Evolutionary conservation across 176 grass and related monocot species (phyloP).

Genomic region (Miscanthus lutarioriparius): DNA sequence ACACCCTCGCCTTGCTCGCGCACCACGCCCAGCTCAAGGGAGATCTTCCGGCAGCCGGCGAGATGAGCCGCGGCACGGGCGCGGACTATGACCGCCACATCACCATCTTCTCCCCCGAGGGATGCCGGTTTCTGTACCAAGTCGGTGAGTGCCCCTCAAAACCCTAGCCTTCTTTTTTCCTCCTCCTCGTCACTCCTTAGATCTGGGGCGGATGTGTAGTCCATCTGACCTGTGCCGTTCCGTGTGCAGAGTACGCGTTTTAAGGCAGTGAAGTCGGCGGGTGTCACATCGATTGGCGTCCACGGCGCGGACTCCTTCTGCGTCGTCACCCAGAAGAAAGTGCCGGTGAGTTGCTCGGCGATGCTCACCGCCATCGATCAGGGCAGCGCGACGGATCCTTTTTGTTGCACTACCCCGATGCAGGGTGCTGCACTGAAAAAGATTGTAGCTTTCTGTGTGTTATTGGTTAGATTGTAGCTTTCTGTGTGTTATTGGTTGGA

Average conservation of each 20-base stretch:
- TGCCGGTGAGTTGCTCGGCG: slow-evolving; percentile 72
- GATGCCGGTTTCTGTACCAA: slow-evolving; percentile 98
- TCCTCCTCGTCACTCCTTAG: background rate
- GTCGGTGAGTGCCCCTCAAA: slow-evolving; percentile 73
- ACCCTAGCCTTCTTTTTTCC: slow-evolving; percentile 11
- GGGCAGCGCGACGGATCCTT: background rate
- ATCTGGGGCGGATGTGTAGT: slow-evolving; percentile 20
- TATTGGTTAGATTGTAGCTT: too few species aligned
- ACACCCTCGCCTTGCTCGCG: too few species aligned
- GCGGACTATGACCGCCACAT: slow-evolving; percentile 99
- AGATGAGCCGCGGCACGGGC: slow-evolving; percentile 80
- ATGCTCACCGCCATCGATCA: background rate
- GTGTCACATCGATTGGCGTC: slow-evolving; percentile 94
- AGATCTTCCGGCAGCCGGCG: slow-evolving; percentile 42
- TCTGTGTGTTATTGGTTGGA: background rate
- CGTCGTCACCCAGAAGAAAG: slow-evolving; percentile 99
- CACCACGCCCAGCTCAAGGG: slow-evolving; percentile 6
- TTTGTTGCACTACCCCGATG: background rate
- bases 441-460: background rate
- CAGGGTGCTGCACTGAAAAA: background rate
- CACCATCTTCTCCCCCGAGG: slow-evolving; percentile 99
- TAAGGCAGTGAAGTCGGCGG: slow-evolving; percentile 95
- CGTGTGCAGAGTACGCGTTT: slow-evolving; percentile 88
- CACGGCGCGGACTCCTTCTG: slow-evolving; percentile 85
- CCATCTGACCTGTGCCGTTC: slow-evolving; percentile 19